Evolutionary conservation across 2,329 filamentous ascomycete genomes (phyloP).

Genomic region (Pseudocercospora cruenta): DNA sequence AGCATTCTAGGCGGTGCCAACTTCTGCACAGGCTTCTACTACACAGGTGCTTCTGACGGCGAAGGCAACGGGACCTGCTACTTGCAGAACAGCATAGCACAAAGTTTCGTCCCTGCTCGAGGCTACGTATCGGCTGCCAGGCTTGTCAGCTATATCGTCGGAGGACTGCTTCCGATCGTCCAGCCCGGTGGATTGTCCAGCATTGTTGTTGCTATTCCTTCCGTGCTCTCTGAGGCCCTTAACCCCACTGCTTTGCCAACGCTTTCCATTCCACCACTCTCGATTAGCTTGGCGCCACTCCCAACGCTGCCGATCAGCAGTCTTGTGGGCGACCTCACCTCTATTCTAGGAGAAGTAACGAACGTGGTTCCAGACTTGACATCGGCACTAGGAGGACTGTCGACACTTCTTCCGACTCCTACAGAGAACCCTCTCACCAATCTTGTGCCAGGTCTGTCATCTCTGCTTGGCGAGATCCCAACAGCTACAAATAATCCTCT

Average conservation of each 20-base stretch:
- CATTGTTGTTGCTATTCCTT: slow-evolving; percentile 13
- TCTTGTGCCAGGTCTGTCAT: slow-evolving; percentile 1
- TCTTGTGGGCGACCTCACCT: slow-evolving; percentile 5
- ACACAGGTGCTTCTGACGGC: slow-evolving; percentile 23
- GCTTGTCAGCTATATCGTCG: slow-evolving; percentile 27
- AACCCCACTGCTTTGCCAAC: slow-evolving; percentile 14
- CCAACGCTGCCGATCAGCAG: slow-evolving; percentile 6
- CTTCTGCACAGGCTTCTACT: slow-evolving; percentile 33
- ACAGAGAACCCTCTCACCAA: slow-evolving; percentile 10
- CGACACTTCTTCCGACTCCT: neutral
- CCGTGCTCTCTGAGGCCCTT: slow-evolving; percentile 1
- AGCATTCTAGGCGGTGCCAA: slow-evolving; percentile 22
- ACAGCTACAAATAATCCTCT: neutral
- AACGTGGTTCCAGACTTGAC: neutral
- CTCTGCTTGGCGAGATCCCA: neutral
- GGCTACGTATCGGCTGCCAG: slow-evolving; percentile 27
- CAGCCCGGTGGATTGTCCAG: neutral
- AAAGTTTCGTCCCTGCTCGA: slow-evolving; percentile 18
- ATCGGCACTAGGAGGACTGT: neutral
- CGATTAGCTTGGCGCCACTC: slow-evolving; percentile 12
- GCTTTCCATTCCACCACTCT: slow-evolving; percentile 9
- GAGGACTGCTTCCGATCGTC: slow-evolving; percentile 12
- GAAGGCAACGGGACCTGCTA: slow-evolving; percentile 30
- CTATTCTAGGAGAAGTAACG: neutral
- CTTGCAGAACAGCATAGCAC: slow-evolving; percentile 26